Evolutionary conservation across 2,329 filamentous ascomycete genomes (phyloP).

Genomic region (Calonectria pseudoreteaudii): DNA sequence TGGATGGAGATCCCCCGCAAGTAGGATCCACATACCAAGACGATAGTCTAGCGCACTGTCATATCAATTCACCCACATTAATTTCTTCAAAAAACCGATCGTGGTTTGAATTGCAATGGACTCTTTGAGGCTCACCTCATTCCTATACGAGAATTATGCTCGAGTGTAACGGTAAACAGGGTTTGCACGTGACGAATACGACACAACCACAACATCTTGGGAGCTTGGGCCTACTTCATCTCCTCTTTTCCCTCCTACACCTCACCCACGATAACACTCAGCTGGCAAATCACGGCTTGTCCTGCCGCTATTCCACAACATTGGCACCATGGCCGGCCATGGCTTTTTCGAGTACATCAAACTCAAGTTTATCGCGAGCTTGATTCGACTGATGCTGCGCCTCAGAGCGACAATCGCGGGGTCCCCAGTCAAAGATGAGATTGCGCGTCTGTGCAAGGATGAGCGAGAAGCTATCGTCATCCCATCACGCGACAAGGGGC

Average conservation of each 20-base stretch:
- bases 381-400: not conserved
- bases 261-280: not conserved
- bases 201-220: not conserved
- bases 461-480: constrained; percentile 9
- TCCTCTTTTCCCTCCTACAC: not conserved
- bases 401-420: not conserved
- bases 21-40: not conserved
- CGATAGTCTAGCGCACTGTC: not conserved
- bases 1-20: not conserved
- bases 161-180: not conserved
- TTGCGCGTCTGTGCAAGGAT: not conserved
- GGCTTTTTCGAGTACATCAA: constrained; percentile 17
- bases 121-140: not conserved
- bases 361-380: constrained; percentile 14
- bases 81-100: not conserved
- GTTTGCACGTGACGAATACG: not conserved
- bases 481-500: constrained; percentile 18
- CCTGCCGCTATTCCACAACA: not conserved
- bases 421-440: not conserved
- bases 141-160: not conserved
- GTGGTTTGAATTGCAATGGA: not conserved
- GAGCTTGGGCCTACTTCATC: not conserved
- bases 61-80: not conserved
- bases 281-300: not conserved
- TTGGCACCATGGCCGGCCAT: constrained; percentile 5